Conservation (phyloP, 768 basidiomycete species). For the Crucibulum laeve region DNA sequence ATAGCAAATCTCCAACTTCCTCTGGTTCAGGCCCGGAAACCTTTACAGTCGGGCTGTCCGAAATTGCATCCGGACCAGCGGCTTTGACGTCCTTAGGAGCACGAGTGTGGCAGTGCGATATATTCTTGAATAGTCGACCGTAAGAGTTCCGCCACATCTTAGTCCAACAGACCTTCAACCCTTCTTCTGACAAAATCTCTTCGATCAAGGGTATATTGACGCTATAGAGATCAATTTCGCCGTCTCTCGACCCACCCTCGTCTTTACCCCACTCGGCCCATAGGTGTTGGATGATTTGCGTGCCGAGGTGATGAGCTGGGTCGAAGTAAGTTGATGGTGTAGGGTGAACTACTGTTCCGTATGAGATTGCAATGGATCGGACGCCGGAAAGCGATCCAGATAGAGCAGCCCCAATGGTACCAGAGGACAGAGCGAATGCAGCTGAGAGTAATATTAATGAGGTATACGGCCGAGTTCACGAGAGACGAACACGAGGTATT, state of each 20-base stretch:
- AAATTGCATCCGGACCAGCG: constrained; percentile 40
- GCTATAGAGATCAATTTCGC: constrained; percentile 79
- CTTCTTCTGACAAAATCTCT: constrained; percentile 51
- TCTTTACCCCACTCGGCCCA: constrained; percentile 87
- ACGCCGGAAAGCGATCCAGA: constrained; percentile 67
- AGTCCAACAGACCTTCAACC: constrained; percentile 75
- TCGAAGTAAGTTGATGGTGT: constrained; percentile 54
- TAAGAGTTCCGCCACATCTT: constrained; percentile 84
- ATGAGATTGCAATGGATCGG: constrained; percentile 84
- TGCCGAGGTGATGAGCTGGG: constrained; percentile 70
- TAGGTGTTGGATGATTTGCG: constrained; percentile 65
- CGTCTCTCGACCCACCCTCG: constrained; percentile 45
- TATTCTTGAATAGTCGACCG: constrained; percentile 68
- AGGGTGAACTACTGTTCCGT: constrained; percentile 73
- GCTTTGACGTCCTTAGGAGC: constrained; percentile 21
- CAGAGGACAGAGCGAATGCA: constrained; percentile 86
- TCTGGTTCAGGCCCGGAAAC: constrained; percentile 8
- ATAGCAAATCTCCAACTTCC: constrained; percentile 42
- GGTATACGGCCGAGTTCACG: neutral
- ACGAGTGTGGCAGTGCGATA: constrained; percentile 18
- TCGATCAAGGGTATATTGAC: constrained; percentile 86
- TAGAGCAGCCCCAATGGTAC: constrained; percentile 89
- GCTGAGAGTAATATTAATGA: constrained; percentile 34
- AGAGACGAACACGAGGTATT: constrained; percentile 68
- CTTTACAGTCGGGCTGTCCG: constrained; percentile 11